Percentiles rank a stretch among this genome's conserved stretches.
phyloP scores from a whole-genome alignment of 768 basidiomycete genomes.

The Neoboletus magnificus region DNA sequence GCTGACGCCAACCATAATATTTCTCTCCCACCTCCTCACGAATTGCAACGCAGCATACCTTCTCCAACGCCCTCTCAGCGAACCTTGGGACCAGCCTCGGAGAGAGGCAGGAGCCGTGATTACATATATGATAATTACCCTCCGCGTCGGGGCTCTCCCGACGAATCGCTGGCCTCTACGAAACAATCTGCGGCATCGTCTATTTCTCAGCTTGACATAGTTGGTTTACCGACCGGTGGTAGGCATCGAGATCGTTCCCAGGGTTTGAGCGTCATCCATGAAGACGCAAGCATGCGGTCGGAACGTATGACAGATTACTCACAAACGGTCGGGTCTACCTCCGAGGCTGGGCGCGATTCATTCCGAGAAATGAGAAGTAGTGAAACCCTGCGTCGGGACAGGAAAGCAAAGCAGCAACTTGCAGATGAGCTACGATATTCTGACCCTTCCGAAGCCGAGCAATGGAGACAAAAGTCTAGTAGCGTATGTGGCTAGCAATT shows the following conservation, averaged over 20 bases:
- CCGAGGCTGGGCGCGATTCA: constrained; percentile 15
- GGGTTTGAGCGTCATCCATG: constrained; percentile 31
- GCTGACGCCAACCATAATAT: constrained; percentile 39
- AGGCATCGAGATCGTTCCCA: constrained; percentile 23
- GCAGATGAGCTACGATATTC: constrained; percentile 37
- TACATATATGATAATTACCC: constrained; percentile 21
- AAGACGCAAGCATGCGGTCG: constrained; percentile 29
- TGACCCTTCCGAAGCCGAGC: constrained; percentile 28
- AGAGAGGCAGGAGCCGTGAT: constrained; percentile 22
- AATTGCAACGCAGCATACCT: constrained; percentile 32
- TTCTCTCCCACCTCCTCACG: constrained; percentile 50
- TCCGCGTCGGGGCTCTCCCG: constrained; percentile 26
- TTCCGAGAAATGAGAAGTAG: constrained; percentile 16
- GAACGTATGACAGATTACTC: constrained; percentile 24
- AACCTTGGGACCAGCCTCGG: constrained; percentile 15
- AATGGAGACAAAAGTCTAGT: constrained; percentile 29
- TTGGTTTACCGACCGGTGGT: constrained; percentile 22
- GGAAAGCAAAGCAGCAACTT: constrained; percentile 26
- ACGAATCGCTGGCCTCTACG: constrained; percentile 28
- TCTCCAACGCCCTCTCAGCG: constrained; percentile 30
- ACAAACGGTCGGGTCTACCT: constrained; percentile 16
- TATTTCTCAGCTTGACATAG: constrained; percentile 34
- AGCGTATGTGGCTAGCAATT: constrained; percentile 12
- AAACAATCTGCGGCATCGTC: constrained; percentile 28
- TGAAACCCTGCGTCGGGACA: constrained; percentile 17